These are phyloP conservation scores for Didymellaceae sp. DNA, from an alignment of 2,329 filamentous ascomycete species.

Conservation along the genomic window DNA sequence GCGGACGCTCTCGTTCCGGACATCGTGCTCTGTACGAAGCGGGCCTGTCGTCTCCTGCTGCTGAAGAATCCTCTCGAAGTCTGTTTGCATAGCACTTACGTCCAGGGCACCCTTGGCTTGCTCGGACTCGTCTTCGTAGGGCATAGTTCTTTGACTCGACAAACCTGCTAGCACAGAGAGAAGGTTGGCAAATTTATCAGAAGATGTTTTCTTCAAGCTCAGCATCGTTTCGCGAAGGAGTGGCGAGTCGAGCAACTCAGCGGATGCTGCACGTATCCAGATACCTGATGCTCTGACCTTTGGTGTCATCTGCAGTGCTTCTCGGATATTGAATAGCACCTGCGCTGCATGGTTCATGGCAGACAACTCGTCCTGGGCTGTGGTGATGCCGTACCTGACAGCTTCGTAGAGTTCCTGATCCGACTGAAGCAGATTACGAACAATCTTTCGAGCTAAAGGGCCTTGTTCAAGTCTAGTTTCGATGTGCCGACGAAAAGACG, in stretches of 20 bases:
- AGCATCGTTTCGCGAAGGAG: conserved; percentile 62
- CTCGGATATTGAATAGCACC: conserved; percentile 47
- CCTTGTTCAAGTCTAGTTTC: conserved; percentile 49
- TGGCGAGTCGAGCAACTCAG: conserved; percentile 60
- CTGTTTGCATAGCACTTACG: conserved; percentile 32
- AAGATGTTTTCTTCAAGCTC: conserved; percentile 65
- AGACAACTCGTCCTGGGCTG: conserved; percentile 49
- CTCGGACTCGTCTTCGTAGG: conserved; percentile 9
- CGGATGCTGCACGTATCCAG: conserved; percentile 67
- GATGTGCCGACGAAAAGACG: conserved; percentile 63
- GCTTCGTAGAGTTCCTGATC: conserved; percentile 61
- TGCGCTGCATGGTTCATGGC: conserved; percentile 49
- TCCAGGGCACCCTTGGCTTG: conserved; percentile 30
- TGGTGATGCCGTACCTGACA: conserved; percentile 28
- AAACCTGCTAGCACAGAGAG: conserved; percentile 43
- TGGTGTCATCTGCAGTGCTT: conserved; percentile 45
- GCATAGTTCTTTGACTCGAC: not conserved
- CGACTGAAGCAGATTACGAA: conserved; percentile 65
- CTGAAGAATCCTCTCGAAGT: conserved; percentile 43
- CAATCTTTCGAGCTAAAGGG: conserved; percentile 45
- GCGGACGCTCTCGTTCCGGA: conserved; percentile 71
- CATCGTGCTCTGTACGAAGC: conserved; percentile 78
- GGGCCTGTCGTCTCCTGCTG: conserved; percentile 33
- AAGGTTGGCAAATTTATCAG: conserved; percentile 59
- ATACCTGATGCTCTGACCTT: conserved; percentile 53